These are phyloP conservation scores for Pestalotiopsis sp. DNA, from an alignment of 2,329 filamentous ascomycete species.

Conservation along the genomic window DNA sequence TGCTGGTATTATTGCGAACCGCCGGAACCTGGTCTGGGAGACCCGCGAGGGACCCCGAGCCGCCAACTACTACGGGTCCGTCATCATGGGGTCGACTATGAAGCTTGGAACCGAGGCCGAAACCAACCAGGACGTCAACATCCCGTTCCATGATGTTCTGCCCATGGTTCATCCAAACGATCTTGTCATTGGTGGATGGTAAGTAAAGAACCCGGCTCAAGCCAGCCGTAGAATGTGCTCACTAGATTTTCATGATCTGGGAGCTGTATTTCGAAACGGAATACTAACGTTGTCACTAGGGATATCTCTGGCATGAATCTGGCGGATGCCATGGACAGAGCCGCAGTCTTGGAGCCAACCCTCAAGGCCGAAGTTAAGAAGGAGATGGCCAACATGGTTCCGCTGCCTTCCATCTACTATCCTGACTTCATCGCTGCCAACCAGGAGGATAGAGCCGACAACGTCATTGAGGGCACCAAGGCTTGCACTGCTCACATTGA, in stretches of 20 bases:
- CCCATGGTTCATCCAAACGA: constrained; percentile 98
- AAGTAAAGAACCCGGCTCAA: background rate
- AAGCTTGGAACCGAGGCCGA: constrained; percentile 89
- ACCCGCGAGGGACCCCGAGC: constrained; percentile 84
- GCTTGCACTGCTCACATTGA: constrained; percentile 88
- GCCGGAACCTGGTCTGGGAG: constrained; percentile 83
- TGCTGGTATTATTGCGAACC: constrained; percentile 95
- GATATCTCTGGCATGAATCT: constrained; percentile 93
- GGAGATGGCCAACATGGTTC: constrained; percentile 87
- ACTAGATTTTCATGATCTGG: background rate
- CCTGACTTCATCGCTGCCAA: constrained; percentile 99
- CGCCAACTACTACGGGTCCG: constrained; percentile 97
- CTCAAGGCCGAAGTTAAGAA: constrained; percentile 89
- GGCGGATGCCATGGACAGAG: constrained; percentile 91
- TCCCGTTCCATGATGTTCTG: constrained; percentile 91
- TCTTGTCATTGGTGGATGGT: constrained; percentile 78
- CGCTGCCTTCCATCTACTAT: constrained; percentile 95
- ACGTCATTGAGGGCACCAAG: constrained; percentile 81
- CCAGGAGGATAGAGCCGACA: constrained; percentile 95
- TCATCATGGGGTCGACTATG: constrained; percentile 96
- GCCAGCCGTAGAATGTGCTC: background rate
- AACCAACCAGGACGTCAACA: constrained; percentile 88
- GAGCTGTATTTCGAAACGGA: background rate
- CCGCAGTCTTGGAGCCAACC: constrained; percentile 91
- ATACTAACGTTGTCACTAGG: constrained; percentile 53